Evolutionary conservation across 345 rosid species (phyloP).

Genomic region (Hypericum androsaemum): DNA sequence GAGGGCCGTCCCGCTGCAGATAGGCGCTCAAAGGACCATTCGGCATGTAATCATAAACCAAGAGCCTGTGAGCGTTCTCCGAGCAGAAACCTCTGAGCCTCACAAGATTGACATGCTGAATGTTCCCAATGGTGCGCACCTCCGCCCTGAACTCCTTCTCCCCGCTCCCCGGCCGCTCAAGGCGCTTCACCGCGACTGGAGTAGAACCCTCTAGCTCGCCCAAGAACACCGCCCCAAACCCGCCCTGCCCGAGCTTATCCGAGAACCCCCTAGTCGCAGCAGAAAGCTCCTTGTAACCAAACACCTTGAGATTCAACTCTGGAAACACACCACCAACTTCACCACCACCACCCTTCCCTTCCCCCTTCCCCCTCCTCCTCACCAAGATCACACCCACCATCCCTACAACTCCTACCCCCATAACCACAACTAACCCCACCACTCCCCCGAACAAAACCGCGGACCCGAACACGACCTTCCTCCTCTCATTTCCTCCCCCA

Average conservation of each 20-base stretch:
- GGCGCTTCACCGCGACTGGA: conserved; percentile 22
- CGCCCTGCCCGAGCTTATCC: conserved; percentile 21
- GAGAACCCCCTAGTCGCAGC: conserved; percentile 18
- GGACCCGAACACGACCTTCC: conserved; percentile 28
- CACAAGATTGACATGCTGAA: conserved; percentile 25
- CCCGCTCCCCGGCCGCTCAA: conserved; percentile 18
- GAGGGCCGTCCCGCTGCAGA: conserved; percentile 16
- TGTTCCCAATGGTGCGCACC: conserved; percentile 22
- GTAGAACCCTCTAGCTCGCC: conserved; percentile 18
- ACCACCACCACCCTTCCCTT: conserved; percentile 23
- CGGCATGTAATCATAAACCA: conserved; percentile 24
- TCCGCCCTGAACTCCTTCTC: conserved; percentile 27
- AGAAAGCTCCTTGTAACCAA: conserved; percentile 18
- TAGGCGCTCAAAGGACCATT: conserved; percentile 19
- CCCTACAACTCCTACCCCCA: conserved; percentile 31
- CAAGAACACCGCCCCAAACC: conserved; percentile 23
- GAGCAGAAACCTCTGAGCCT: conserved; percentile 23
- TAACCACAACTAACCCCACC: conserved; percentile 32
- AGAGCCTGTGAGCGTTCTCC: conserved; percentile 20
- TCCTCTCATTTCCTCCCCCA: conserved; percentile 22
- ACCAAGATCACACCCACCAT: conserved; percentile 30
- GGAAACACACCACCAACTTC: conserved; percentile 39
- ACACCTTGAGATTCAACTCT: conserved; percentile 48
- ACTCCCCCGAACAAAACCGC: conserved; percentile 37
- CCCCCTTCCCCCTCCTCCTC: conserved; percentile 19